phyloP scores from a whole-genome alignment of 306 rosid species.

The Vigna mungo region DNA sequence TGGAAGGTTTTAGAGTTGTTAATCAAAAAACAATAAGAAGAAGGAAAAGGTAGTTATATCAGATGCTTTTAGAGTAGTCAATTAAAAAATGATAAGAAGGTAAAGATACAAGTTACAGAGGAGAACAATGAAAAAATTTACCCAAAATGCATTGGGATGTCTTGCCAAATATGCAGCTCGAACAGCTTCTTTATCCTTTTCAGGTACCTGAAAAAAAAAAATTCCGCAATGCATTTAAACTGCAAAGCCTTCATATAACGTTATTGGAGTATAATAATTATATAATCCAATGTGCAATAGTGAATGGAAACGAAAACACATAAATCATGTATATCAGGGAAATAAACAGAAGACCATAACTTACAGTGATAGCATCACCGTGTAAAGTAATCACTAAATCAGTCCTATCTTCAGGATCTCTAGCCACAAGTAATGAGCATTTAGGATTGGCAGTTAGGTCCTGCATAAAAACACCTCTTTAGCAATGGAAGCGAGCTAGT shows the following conservation, averaged over 20 bases:
- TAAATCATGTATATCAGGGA: conserved; percentile 14
- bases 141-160: conserved; percentile 97
- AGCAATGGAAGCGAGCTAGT: conserved; percentile 43
- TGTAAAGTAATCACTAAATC: conserved; percentile 85
- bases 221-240: conserved; percentile 37
- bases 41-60: conserved; percentile 19
- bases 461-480: conserved; percentile 50
- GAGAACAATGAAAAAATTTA: conserved; percentile 53
- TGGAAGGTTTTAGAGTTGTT: conserved; percentile 39
- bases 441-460: conserved; percentile 75
- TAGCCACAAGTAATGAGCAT: conserved; percentile 90
- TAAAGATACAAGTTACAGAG: conserved; percentile 3
- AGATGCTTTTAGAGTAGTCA: conserved; percentile 37
- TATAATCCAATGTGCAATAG: conserved; percentile 8
- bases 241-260: conserved; percentile 26
- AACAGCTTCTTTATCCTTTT: conserved; percentile 65
- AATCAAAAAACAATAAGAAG: conserved; percentile 28
- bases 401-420: conserved; percentile 92
- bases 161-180: conserved; percentile 85
- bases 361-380: conserved; percentile 86
- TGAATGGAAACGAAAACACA: conserved; percentile 30
- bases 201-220: conserved; percentile 64
- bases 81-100: conserved; percentile 29
- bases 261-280: conserved; percentile 33
- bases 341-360: conserved; percentile 48